Base-by-base conservation (phyloP, 1,139 yeast species). In the Debaryomyces subglobosus region DNA sequence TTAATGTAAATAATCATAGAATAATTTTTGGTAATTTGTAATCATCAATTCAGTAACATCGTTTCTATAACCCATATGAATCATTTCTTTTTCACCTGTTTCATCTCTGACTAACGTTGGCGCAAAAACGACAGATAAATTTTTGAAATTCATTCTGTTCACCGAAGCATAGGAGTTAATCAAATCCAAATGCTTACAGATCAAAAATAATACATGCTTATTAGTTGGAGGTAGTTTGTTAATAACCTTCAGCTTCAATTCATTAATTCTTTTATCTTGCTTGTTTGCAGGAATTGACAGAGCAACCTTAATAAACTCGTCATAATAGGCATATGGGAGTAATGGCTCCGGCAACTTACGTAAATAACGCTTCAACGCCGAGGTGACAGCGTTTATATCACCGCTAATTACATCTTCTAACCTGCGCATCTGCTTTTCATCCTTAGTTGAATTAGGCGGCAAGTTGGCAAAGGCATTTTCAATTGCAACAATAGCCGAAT, bases 81-180 rank as follows among this genome's bases (percentile, higher is more conserved):
- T 62, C 68, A 94, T 84, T 65, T 95, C 99, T 52, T 87, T 81
- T 54, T 88, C 91, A 4, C 96, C 96, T 23, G 84, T 79, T 52
- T 77, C 74, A 57, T 91, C 97, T 51, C 97, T 76, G 0, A 91
- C 88, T 45, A 94, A 72, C 3, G 98, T 91, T 1, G 99, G 99
- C 0, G 98, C 97, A 75, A 94, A 94, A 15, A 94, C 97, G 44
- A 95, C 94, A 1, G 97, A 87, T 49, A 95, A 68, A 60, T 95
- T 91, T 64, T 85, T 84, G 55, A 81, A 72, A 29, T 82, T 89
- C 99, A 94, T 94, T 64, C 89, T 75, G 60, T 87, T 89, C 36
- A 69, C 63, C 15, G 67, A 64, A 38, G 79, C 72, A 61, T 74
- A 71, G 7, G 71, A 65, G 46, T 78, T 77, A 27, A 89, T 81